These are phyloP conservation scores for Arachis hypogaea DNA, from an alignment of 306 rosid species.

Conservation along the genomic window DNA sequence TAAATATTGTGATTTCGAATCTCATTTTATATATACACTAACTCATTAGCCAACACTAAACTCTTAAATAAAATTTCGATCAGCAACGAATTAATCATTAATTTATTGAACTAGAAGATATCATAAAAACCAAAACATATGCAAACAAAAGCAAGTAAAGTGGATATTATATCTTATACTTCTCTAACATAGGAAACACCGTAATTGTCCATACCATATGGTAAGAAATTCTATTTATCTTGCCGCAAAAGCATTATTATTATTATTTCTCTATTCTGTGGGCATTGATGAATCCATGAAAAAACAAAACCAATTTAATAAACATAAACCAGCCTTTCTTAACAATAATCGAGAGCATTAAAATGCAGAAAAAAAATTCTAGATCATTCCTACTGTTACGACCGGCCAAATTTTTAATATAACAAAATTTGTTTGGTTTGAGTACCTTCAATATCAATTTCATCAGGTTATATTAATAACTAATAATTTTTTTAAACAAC, in stretches of 20 bases:
- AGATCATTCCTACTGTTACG: slow-evolving; percentile 11
- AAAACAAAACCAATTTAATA: not conserved
- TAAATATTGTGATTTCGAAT: too few species aligned
- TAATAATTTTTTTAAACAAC: too few species aligned
- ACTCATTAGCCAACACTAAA: too few species aligned
- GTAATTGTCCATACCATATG: slow-evolving; percentile 31
- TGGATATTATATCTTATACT: slow-evolving; percentile 14
- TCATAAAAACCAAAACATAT: too few species aligned
- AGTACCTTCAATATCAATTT: not conserved
- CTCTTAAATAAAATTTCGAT: too few species aligned
- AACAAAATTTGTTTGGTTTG: slow-evolving; percentile 14
- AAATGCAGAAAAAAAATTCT: slow-evolving; percentile 11
- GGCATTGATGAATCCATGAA: slow-evolving; percentile 41
- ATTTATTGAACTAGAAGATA: too few species aligned
- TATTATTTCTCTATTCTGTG: too few species aligned
- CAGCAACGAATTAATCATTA: too few species aligned
- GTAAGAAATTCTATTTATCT: slow-evolving; percentile 16
- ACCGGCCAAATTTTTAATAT: slow-evolving; percentile 6
- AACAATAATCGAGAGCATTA: not conserved
- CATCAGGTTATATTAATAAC: too few species aligned
- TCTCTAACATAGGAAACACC: slow-evolving; percentile 39
- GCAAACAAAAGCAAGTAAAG: slow-evolving; percentile 24
- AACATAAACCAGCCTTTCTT: not conserved
- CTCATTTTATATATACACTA: too few species aligned
- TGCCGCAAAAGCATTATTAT: not conserved